A percentile compares a stretch with the other conserved stretches of the same genome.
Conservation (phyloP, 768 basidiomycete genomes). For the Phanerochaete carnosa region DNA sequence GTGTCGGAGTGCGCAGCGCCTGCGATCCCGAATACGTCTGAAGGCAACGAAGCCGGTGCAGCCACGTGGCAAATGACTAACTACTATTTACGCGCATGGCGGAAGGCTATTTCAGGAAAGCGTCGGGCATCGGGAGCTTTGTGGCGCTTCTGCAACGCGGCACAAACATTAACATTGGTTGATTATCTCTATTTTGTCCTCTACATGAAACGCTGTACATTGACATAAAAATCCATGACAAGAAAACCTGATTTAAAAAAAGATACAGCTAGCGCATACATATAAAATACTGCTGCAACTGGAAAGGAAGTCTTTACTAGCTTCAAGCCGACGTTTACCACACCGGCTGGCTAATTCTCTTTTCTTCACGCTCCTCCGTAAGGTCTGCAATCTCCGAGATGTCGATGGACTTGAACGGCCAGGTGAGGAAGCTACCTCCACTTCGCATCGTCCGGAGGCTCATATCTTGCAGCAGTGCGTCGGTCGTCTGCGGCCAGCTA, state of each 20-base stretch:
- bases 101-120: background rate
- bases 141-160: too few species aligned
- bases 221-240: too few species aligned
- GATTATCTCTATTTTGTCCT: too few species aligned
- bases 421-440: constrained; percentile 64
- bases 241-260: too few species aligned
- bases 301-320: too few species aligned
- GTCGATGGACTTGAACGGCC: constrained; percentile 55
- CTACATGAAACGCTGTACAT: too few species aligned
- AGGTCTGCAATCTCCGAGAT: constrained; percentile 47
- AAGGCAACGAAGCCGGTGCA: background rate
- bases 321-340: too few species aligned
- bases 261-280: too few species aligned
- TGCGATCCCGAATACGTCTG: background rate
- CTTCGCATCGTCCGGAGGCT: constrained; percentile 45
- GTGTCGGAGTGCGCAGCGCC: background rate
- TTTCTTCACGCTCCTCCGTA: constrained; percentile 41
- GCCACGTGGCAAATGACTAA: background rate
- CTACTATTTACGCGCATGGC: background rate
- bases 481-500: constrained; percentile 61
- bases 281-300: too few species aligned
- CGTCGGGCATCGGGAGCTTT: background rate
- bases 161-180: too few species aligned
- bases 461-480: constrained; percentile 61
- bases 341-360: constrained; percentile 17